phyloP scores from a whole-genome alignment of 768 basidiomycete genomes.

The Steccherinum ochraceum region DNA sequence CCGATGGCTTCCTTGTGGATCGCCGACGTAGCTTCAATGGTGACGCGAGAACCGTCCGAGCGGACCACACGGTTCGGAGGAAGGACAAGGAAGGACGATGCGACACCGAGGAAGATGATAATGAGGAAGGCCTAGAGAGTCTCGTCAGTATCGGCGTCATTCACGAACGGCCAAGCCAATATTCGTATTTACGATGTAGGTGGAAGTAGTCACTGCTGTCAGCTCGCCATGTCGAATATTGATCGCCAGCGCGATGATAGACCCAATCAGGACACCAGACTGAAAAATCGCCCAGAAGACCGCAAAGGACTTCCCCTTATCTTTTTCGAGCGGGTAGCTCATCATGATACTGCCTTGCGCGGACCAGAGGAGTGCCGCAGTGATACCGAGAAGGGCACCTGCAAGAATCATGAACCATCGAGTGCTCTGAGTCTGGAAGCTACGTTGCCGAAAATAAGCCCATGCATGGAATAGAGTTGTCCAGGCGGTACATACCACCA shows the following conservation, averaged over 20 bases:
- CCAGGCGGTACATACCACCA: slow-evolving; percentile 39
- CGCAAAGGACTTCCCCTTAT: slow-evolving; percentile 46
- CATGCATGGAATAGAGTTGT: no score
- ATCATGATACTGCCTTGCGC: slow-evolving; percentile 50
- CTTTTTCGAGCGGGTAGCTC: slow-evolving; percentile 49
- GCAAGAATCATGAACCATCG: slow-evolving; percentile 41
- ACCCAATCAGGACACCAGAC: slow-evolving; percentile 36
- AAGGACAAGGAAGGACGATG: slow-evolving; percentile 28
- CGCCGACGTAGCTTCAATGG: slow-evolving; percentile 26
- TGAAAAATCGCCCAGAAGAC: slow-evolving; percentile 50
- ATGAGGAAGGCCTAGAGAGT: slow-evolving; percentile 35
- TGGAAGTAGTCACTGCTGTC: slow-evolving; percentile 31
- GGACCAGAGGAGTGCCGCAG: slow-evolving; percentile 48
- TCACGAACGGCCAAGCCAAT: no score
- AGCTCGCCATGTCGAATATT: slow-evolving; percentile 28
- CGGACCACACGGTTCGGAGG: slow-evolving; percentile 32
- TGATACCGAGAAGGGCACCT: slow-evolving; percentile 44
- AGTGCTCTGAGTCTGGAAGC: slow-evolving; percentile 31
- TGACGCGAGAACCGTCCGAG: slow-evolving; percentile 34
- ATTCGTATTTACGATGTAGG: slow-evolving; percentile 28
- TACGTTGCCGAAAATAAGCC: no score
- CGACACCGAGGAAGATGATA: slow-evolving; percentile 38
- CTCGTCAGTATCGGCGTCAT: no score
- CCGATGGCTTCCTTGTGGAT: slow-evolving; percentile 23
- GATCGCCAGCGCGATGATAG: slow-evolving; percentile 38